Base-by-base conservation (phyloP, 225 moss, liverwort and hornwort species). In the Thuidium tamariscinum region DNA sequence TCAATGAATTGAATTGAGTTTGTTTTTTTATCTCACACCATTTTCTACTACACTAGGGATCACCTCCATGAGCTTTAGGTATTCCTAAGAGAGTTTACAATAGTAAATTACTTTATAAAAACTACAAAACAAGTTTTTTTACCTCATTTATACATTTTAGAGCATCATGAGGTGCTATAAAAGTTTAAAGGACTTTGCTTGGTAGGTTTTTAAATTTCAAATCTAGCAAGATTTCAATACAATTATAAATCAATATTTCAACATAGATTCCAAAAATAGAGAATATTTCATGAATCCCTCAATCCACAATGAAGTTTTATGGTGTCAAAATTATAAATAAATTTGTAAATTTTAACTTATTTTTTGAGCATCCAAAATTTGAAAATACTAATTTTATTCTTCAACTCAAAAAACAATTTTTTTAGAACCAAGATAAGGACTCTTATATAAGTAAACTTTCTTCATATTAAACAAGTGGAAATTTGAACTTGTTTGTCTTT, bases 81-180 rank as follows among this genome's bases (percentile, higher is more conserved):
- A 44, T 0, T 10, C 0, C 1, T 29, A 3, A 46, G 6, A 29
- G 13, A 30, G 2, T 72, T 72, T 72, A 44, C 29, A 17, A 4
- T 72, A 72, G 10, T 44, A 30, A 72, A n/a, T n/a, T n/a, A n/a
- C n/a, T n/a, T n/a, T n/a, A n/a, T n/a, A n/a, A n/a, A n/a, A n/a
- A 46, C 14, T 30, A 10, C 5, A 30, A 29, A 46, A 18, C 2
- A 29, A 46, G 2, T 5, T 16, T 69, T 44, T 54, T 46, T 16
- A 71, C 8, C 10, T 9, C 4, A 46, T 72, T 29, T 11, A 29
- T 17, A 46, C 1, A 30, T 29, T 17, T 46, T 29, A 9, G 11
- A 17, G 10, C 6, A 72, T 44, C 3, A 1, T 17, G 5, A 46
- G 1, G 29, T 3, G 0, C 27, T 1, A 2, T 27, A 16, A 44